phyloP scores from a whole-genome alignment of 371 early-diverging fungal species.

The Mortierella sp. region DNA sequence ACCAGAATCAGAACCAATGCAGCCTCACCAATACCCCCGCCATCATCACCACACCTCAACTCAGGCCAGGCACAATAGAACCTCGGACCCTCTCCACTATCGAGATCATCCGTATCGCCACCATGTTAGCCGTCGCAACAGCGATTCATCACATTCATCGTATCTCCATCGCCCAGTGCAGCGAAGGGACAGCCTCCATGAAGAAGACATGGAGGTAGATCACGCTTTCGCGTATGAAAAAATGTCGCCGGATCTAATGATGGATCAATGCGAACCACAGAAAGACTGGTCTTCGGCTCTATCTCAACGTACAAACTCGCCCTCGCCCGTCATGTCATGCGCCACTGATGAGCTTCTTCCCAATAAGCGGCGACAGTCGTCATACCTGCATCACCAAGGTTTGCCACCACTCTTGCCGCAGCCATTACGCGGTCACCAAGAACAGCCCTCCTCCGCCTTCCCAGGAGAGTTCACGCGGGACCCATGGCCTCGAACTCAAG shows the following conservation, averaged over 20 bases:
- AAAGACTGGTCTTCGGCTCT: slow-evolving; percentile 31
- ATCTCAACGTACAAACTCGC: slow-evolving; percentile 36
- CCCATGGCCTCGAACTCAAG: not conserved
- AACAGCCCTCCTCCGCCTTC: not conserved
- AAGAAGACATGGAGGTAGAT: slow-evolving; percentile 12
- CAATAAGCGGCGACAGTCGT: not conserved
- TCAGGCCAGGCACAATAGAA: too few species aligned
- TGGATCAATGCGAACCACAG: slow-evolving; percentile 50
- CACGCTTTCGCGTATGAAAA: slow-evolving; percentile 21
- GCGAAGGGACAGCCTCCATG: not conserved
- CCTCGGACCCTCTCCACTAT: too few species aligned
- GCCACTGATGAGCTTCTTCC: not conserved
- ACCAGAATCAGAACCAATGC: slow-evolving; percentile 4
- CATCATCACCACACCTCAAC: not conserved
- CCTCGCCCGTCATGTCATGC: slow-evolving; percentile 38
- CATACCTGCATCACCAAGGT: not conserved
- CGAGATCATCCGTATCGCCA: too few species aligned
- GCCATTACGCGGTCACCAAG: not conserved
- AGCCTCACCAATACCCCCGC: not conserved
- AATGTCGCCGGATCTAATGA: slow-evolving; percentile 26
- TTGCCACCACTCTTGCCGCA: slow-evolving; percentile 6
- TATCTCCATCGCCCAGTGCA: not conserved
- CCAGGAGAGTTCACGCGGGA: too few species aligned
- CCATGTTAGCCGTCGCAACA: too few species aligned
- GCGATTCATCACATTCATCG: not conserved